Conservation (phyloP, 352 stramenopile species). For the Phytophthora boehmeriae region DNA sequence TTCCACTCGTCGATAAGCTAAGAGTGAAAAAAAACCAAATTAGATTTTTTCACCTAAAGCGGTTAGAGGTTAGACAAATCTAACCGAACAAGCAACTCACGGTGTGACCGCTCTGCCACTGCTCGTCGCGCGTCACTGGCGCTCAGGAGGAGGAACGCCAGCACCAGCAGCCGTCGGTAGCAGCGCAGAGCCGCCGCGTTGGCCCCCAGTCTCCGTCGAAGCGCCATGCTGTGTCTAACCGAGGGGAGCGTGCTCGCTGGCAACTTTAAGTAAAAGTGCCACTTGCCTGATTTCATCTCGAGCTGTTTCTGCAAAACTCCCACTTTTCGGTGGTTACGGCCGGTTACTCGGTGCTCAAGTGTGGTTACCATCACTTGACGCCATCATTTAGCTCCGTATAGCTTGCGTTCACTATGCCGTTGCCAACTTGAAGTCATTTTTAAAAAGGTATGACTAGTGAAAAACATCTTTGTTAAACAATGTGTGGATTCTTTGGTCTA, state of each 20-base stretch:
- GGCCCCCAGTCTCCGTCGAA: constrained; percentile 2
- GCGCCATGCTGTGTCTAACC: constrained; percentile 26
- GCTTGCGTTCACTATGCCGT: too few species aligned
- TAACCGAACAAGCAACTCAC: constrained; percentile 22
- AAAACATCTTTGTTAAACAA: too few species aligned
- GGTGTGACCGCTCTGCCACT: constrained; percentile 37
- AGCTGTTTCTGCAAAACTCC: constrained; percentile 36
- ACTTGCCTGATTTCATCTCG: constrained; percentile 35
- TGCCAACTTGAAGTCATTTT: too few species aligned
- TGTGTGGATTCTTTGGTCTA: too few species aligned
- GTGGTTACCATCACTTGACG: constrained; percentile 5
- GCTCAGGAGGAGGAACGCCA: constrained; percentile 35
- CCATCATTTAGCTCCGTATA: too few species aligned
- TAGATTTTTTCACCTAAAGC: constrained; percentile 2
- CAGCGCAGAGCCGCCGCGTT: constrained; percentile 16
- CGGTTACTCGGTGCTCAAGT: constrained; percentile 8
- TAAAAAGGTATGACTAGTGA: too few species aligned
- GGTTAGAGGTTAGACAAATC: neutral
- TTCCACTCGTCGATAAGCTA: constrained; percentile 47
- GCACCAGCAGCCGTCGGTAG: constrained; percentile 25
- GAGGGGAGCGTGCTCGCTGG: neutral
- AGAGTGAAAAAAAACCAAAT: constrained; percentile 3
- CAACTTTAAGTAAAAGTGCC: constrained; percentile 35
- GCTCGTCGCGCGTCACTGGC: constrained; percentile 43
- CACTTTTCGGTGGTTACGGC: constrained; percentile 27